Evolutionary conservation across 306 rosid genomes (phyloP), one percentile per base, ranked within the genome.

Genomic region (Vachellia pachyceras): DNA sequence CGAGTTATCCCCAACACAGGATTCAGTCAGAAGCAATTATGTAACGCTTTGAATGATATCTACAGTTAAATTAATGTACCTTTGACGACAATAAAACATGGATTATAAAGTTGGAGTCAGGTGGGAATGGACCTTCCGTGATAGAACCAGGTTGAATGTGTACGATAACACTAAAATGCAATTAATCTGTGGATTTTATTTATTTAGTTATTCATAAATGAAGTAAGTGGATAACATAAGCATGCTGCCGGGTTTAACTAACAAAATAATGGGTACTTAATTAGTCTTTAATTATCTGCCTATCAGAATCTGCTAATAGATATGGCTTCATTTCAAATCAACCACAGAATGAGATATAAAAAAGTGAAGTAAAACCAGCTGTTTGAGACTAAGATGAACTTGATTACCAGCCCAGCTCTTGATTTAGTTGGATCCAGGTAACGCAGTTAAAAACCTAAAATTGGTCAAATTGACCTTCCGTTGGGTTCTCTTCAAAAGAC

Each of bases 11-110:
- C 83, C 80, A 2, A 39, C 87, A 23, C 87, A 81, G 44, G 77
- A 81, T 82, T 73, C 3, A 71, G 75, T 86, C 60, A 29, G 83
- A 82, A 72, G 77, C 87, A 68, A 81, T 84, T 77, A 64, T 76
- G 82, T 86, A 85, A 82, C 40, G 29, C 35, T 71, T 42, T 73
- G 75, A 77, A 77, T 67, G 57, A 47, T 70, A 73, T 46, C 68
- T 33, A 13, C n/a, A 29, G 33, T 50, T 14, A 17, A 7, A 29
- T 44, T 7, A 57, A 55, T 20, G 13, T 8, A 55, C 20, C 63
- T 55, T 55, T 55, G 33, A 55, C 12, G 63, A n/a, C 12, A 55
- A 55, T 7, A 7, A 20, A n/a, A 55, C 10, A 55, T 20, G 33
- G 25, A 55, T 17, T 20, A 1, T 17, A 7, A 3, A 60, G 25